Evolutionary conservation across 2,329 filamentous ascomycete genomes (phyloP).

Genomic region (Arthroderma sp.): DNA sequence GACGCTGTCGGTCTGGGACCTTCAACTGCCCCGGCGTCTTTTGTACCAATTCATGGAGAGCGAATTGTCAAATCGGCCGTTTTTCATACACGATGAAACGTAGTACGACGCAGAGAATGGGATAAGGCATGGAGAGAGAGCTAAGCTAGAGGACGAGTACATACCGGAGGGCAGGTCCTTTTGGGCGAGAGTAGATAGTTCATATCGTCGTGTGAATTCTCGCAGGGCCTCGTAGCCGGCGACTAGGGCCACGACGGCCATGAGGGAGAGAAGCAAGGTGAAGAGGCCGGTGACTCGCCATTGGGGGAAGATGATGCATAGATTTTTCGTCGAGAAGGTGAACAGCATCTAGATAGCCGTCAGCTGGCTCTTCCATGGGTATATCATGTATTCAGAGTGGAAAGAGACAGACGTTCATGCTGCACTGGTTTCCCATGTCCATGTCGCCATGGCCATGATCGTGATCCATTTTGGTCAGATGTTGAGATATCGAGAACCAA

Average conservation of each 20-base stretch:
- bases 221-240: slow-evolving; percentile 91
- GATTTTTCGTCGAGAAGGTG: slow-evolving; percentile 84
- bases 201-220: slow-evolving; percentile 63
- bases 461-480: slow-evolving; percentile 27
- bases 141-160: neutral
- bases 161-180: neutral
- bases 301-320: slow-evolving; percentile 88
- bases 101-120: neutral
- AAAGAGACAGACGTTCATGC: slow-evolving; percentile 65
- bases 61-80: slow-evolving; percentile 4
- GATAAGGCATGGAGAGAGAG: neutral
- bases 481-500: no score
- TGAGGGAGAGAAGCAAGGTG: slow-evolving; percentile 68
- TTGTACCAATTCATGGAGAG: neutral
- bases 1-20: neutral
- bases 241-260: slow-evolving; percentile 68
- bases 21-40: slow-evolving; percentile 3
- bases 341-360: slow-evolving; percentile 71
- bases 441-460: slow-evolving; percentile 47
- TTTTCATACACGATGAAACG: neutral
- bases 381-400: neutral
- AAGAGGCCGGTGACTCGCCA: slow-evolving; percentile 72
- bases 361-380: neutral
- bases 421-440: slow-evolving; percentile 59
- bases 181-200: slow-evolving; percentile 31